Evolutionary conservation across 352 stramenopile species (phyloP).

Genomic region (Pythium apleroticum): DNA sequence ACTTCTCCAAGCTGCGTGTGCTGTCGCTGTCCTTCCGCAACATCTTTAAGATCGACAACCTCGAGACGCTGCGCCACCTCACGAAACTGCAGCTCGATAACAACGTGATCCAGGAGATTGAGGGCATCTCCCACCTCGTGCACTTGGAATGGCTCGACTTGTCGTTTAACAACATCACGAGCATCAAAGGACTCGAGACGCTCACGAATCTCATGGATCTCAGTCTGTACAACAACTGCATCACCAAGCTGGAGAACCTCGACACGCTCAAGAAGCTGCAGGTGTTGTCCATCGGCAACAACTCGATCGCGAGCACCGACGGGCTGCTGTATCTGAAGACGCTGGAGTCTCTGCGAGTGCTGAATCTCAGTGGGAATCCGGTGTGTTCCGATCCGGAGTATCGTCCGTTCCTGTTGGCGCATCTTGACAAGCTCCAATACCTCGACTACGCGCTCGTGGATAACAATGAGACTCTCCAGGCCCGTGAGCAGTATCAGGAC

Average conservation of each 20-base stretch:
- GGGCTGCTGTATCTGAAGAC: slow-evolving; percentile 75
- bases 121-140: slow-evolving; percentile 81
- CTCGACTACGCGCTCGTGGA: slow-evolving; percentile 92
- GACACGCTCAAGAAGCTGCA: slow-evolving; percentile 89
- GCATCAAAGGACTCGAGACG: slow-evolving; percentile 90
- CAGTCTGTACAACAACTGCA: slow-evolving; percentile 93
- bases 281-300: slow-evolving; percentile 93
- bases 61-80: slow-evolving; percentile 87
- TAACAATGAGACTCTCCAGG: slow-evolving; percentile 66
- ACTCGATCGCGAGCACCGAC: slow-evolving; percentile 79
- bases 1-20: slow-evolving; percentile 73
- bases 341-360: slow-evolving; percentile 85
- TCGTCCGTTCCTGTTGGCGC: slow-evolving; percentile 87
- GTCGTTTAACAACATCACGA: slow-evolving; percentile 94
- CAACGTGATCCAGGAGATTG: slow-evolving; percentile 93
- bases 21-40: slow-evolving; percentile 92
- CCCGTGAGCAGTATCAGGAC: slow-evolving; percentile 91
- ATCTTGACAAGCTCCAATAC: slow-evolving; percentile 93
- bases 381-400: slow-evolving; percentile 92
- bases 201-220: slow-evolving; percentile 90
- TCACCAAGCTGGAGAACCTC: slow-evolving; percentile 90
- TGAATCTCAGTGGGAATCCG: slow-evolving; percentile 93
- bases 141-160: slow-evolving; percentile 93
- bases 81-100: slow-evolving; percentile 94
- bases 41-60: slow-evolving; percentile 94